Evolutionary conservation across 2,329 filamentous ascomycete species (phyloP).

Genomic region (Mycosphaerella sp.): DNA sequence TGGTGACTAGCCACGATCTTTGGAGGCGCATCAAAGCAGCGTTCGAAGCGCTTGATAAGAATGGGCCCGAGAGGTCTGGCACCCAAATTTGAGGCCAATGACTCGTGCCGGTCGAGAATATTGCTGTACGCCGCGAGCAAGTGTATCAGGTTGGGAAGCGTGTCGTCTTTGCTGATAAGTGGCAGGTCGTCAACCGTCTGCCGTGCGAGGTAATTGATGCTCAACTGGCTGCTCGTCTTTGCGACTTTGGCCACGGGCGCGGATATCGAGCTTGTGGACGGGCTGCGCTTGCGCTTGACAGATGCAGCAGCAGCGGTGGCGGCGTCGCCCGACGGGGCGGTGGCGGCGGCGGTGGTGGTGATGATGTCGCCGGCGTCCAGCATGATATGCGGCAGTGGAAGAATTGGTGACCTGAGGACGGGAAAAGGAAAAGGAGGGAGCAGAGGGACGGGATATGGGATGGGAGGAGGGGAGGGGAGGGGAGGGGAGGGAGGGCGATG

Average conservation of each 20-base stretch:
- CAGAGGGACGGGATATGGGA: too few relatives aligned
- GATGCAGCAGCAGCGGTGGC: constrained; percentile 24
- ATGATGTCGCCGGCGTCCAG: constrained; percentile 9
- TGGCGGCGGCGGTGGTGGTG: constrained; percentile 2
- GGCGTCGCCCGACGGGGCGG: constrained; percentile 1
- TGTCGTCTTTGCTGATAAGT: constrained; percentile 59
- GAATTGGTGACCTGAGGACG: constrained; percentile 7
- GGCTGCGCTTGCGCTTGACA: constrained; percentile 45
- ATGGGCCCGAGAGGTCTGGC: constrained; percentile 77
- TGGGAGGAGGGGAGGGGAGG: not conserved
- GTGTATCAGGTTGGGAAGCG: constrained; percentile 64
- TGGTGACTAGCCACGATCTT: constrained; percentile 55
- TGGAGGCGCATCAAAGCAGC: constrained; percentile 76
- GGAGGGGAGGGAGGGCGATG: not conserved
- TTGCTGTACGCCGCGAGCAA: constrained; percentile 77
- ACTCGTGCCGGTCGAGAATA: constrained; percentile 77
- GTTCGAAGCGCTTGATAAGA: constrained; percentile 77
- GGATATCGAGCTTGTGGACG: constrained; percentile 30
- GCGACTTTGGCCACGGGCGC: constrained; percentile 28
- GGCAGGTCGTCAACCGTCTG: constrained; percentile 57
- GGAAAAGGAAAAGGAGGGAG: constrained; percentile 3
- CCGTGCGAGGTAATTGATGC: constrained; percentile 62
- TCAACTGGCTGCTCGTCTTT: constrained; percentile 53
- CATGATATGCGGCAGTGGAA: not conserved
- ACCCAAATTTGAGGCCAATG: constrained; percentile 76